Evolutionary conservation across 2,329 filamentous ascomycete species (phyloP), one percentile per base, ranked within the genome.

Genomic region (Claviceps lovelessii): DNA sequence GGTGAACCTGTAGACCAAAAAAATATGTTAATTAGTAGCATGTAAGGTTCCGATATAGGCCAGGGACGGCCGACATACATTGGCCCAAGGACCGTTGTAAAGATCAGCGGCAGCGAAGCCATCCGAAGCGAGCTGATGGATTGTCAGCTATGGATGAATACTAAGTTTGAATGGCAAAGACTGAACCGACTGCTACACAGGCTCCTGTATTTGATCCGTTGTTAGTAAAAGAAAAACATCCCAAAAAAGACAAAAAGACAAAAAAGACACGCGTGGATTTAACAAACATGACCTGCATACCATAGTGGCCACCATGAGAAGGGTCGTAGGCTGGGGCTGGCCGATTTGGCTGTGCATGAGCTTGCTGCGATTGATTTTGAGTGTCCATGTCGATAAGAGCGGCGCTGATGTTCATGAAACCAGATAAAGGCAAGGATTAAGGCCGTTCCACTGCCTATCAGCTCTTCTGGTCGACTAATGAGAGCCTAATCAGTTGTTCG

Each of bases 81-180:
- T 98, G 63, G 89, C 86, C 90, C 91, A 97, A 58, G 89, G 85
- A 17, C 90, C 90, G 1, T 88, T 91, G 72, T 96, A 97, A 55
- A 95, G 81, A 70, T 96, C 90, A 49, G 89, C 85, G n/a, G 90
- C 90, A 49, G 89, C 88, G 70, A 88, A 93, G 55, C 90, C 90
- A 72, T 89, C 85, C 48, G 85, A 83, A 51, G 90, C 88, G 62
- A 96, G 85, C 87, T 93, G 69, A 29, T 58, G 2, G 28, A 51
- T 29, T 9, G 59, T 67, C 65, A 75, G 57, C 44, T 51, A 37
- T 11, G 49, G 39, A 39, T 45, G 49, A 46, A 39, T 45, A 39
- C 35, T 17, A 19, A 8, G 10, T n/a, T 54, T 49, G 39, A 51
- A 28, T 23, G 31, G 17, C 45, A 13, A 39, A 50, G 51, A 41